Conservation (phyloP, 257 asterid genomes). For the Solanum medicagineum region DNA sequence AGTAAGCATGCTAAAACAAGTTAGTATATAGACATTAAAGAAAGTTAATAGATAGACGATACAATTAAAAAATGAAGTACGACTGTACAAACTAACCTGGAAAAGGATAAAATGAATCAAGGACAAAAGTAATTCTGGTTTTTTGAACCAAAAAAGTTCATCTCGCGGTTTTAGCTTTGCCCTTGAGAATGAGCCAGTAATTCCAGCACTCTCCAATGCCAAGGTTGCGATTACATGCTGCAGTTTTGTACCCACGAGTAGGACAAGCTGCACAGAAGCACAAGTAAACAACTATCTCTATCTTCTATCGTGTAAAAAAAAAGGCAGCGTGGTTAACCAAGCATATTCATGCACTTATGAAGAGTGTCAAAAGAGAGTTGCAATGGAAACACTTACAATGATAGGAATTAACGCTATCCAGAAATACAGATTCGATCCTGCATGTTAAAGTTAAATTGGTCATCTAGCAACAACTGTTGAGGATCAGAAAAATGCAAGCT, state of each 20-base stretch:
- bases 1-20: not conserved
- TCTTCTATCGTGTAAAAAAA: not conserved
- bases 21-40: not conserved
- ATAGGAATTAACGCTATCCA: constrained; percentile 95
- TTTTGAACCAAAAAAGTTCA: constrained; percentile 94
- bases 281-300: not conserved
- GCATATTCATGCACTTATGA: not conserved
- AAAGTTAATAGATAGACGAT: not conserved
- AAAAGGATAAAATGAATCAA: constrained; percentile 85
- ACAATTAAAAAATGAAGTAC: not conserved
- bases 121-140: constrained; percentile 68
- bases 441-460: constrained; percentile 8
- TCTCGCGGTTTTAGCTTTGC: constrained; percentile 74
- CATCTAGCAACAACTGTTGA: not conserved
- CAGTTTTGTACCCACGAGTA: constrained; percentile 80
- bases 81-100: constrained; percentile 51
- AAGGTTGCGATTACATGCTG: constrained; percentile 92
- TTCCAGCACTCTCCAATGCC: constrained; percentile 92
- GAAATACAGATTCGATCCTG: constrained; percentile 97
- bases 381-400: constrained; percentile 42
- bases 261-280: constrained; percentile 60
- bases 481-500: not conserved
- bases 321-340: no score
- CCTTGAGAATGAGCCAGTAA: constrained; percentile 39
- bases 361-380: not conserved